These are phyloP conservation scores for Diaporthe amygdali DNA, from an alignment of 2,329 filamentous ascomycete genomes.

Conservation along the genomic window DNA sequence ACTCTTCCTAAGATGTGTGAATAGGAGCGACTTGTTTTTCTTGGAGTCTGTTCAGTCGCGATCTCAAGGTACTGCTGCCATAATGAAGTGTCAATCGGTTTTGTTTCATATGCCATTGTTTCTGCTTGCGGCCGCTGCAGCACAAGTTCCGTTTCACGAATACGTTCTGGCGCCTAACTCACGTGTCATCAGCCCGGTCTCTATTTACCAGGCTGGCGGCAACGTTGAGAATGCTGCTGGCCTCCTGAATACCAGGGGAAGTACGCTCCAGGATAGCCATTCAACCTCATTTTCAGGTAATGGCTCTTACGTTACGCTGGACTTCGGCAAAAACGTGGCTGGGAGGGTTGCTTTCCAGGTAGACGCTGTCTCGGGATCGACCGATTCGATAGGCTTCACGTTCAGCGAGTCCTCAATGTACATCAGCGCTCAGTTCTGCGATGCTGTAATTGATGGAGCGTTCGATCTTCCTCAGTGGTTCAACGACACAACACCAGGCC, in stretches of 20 bases:
- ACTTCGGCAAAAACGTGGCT: conserved; percentile 24
- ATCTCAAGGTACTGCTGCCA: not conserved
- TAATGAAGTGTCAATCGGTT: not conserved
- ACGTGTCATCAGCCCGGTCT: not conserved
- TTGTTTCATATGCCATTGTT: not conserved
- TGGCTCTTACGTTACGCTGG: conserved; percentile 21
- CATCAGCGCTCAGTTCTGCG: conserved; percentile 11
- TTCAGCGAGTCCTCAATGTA: conserved; percentile 16
- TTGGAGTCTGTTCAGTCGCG: not conserved
- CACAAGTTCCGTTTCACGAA: not conserved
- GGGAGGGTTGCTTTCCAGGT: conserved; percentile 4
- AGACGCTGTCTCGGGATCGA: not conserved
- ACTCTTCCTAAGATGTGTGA: not conserved
- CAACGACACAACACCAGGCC: conserved; percentile 1
- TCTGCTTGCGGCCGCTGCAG: not conserved
- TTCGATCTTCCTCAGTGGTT: conserved; percentile 6
- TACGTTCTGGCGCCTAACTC: conserved; percentile 11
- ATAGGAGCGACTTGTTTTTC: not conserved
- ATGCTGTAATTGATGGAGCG: conserved; percentile 1
- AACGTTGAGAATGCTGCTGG: not conserved
- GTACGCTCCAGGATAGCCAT: conserved; percentile 13
- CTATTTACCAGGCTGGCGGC: conserved; percentile 3
- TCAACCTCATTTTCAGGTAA: conserved; percentile 14
- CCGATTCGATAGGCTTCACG: not conserved
- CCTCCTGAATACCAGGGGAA: not conserved